phyloP scores from a whole-genome alignment of 805 yeast genomes.

The Kluyveromyces wickerhamii region DNA sequence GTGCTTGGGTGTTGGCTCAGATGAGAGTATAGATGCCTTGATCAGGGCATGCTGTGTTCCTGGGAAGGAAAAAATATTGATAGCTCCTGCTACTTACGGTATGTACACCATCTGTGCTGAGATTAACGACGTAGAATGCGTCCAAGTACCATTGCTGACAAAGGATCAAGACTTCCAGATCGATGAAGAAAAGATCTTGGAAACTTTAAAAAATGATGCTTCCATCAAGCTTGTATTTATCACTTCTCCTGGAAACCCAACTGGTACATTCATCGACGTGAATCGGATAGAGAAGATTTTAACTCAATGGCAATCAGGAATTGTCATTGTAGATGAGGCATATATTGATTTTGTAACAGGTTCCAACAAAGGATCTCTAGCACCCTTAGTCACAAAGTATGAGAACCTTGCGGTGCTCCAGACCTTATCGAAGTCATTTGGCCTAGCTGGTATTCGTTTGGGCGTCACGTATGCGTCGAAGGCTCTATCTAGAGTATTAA shows the following conservation, averaged over 20 bases:
- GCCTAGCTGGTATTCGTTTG: conserved; percentile 87
- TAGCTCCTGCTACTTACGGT: conserved; percentile 95
- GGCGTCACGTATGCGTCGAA: conserved; percentile 69
- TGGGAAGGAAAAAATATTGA: conserved; percentile 69
- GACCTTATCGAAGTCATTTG: conserved; percentile 90
- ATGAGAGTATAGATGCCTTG: conserved; percentile 85
- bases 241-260: conserved; percentile 97
- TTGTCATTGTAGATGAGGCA: conserved; percentile 89
- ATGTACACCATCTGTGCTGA: conserved; percentile 91
- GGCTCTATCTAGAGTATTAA: conserved; percentile 58
- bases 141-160: conserved; percentile 53
- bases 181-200: conserved; percentile 47
- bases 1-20: conserved; percentile 95
- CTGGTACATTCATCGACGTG: conserved; percentile 56
- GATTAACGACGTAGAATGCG: conserved; percentile 78
- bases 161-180: conserved; percentile 53
- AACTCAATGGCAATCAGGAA: conserved; percentile 54
- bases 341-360: conserved; percentile 69
- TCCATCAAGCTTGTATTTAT: conserved; percentile 67
- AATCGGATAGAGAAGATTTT: conserved; percentile 42
- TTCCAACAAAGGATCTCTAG: conserved; percentile 55
- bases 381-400: conserved; percentile 71
- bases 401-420: conserved; percentile 84
- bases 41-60: conserved; percentile 82
- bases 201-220: conserved; percentile 46